These are phyloP conservation scores for Mortierella sp. DNA, from an alignment of 371 early-diverging fungal species.

Conservation along the genomic window DNA sequence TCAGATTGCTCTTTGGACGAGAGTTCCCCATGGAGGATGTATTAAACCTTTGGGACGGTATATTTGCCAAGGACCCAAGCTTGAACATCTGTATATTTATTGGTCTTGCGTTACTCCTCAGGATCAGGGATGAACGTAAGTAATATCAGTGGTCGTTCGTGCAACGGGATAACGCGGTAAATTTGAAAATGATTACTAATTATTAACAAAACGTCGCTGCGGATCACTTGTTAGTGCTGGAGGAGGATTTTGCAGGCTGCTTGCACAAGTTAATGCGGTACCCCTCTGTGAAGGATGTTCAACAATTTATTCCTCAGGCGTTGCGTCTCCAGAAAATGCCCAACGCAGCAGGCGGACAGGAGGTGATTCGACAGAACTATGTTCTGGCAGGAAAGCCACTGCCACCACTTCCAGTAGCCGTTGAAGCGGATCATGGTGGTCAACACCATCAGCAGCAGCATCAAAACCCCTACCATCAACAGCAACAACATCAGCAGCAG, in stretches of 20 bases:
- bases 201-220: not conserved
- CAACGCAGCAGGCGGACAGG: slow-evolving; percentile 65
- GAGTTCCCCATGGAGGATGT: slow-evolving; percentile 86
- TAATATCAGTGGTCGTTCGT: not conserved
- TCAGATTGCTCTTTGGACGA: slow-evolving; percentile 92
- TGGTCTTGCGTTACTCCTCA: slow-evolving; percentile 80
- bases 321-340: slow-evolving; percentile 69
- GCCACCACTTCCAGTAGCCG: slow-evolving; percentile 37
- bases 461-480: slow-evolving; percentile 18
- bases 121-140: slow-evolving; percentile 84
- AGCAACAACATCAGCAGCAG: slow-evolving; percentile 21
- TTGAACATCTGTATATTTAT: slow-evolving; percentile 87
- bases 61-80: slow-evolving; percentile 85
- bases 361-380: slow-evolving; percentile 74
- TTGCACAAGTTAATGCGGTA: slow-evolving; percentile 85
- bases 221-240: slow-evolving; percentile 67
- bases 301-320: slow-evolving; percentile 76
- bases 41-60: slow-evolving; percentile 89
- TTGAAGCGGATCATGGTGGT: slow-evolving; percentile 4
- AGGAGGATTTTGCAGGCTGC: slow-evolving; percentile 82
- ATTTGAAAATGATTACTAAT: not conserved
- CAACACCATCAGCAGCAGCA: slow-evolving; percentile 25
- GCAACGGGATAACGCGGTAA: not conserved
- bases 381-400: slow-evolving; percentile 66
- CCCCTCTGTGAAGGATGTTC: slow-evolving; percentile 71